Conservation (phyloP, 164 flowering plant species). For the Sextonia rubra region DNA sequence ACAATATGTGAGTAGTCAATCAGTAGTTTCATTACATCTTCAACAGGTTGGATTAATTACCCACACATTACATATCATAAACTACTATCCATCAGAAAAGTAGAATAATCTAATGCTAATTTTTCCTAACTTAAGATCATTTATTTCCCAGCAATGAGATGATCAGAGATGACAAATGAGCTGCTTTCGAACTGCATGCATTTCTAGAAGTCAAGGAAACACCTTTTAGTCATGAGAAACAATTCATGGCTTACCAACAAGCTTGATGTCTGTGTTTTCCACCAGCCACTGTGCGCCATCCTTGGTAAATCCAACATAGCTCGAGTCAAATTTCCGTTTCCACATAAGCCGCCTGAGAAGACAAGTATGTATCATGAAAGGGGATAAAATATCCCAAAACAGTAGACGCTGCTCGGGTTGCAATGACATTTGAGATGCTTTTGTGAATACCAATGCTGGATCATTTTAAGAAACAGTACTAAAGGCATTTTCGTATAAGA, state of each 20-base stretch:
- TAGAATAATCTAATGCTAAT: not conserved
- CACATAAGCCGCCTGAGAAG: slow-evolving; percentile 72
- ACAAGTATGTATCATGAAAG: no score
- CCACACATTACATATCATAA: not conserved
- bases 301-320: slow-evolving; percentile 82
- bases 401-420: no score
- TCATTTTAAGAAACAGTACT: no score
- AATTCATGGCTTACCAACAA: slow-evolving; percentile 68
- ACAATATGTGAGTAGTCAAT: not conserved
- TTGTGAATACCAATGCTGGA: no score
- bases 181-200: not conserved
- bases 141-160: not conserved
- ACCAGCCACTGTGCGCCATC: slow-evolving; percentile 96
- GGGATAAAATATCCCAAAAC: no score
- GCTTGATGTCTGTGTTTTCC: slow-evolving; percentile 85
- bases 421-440: no score
- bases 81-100: not conserved
- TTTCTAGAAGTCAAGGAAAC: not conserved
- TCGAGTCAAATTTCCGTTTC: slow-evolving; percentile 70
- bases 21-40: no score
- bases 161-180: not conserved
- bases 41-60: no score
- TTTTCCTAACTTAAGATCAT: not conserved
- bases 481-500: no score
- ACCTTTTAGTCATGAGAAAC: not conserved